Percentiles rank a stretch among this genome's conserved stretches.
phyloP scores from a whole-genome alignment of 2,329 filamentous ascomycete genomes.

The Hypoxylon sp. region DNA sequence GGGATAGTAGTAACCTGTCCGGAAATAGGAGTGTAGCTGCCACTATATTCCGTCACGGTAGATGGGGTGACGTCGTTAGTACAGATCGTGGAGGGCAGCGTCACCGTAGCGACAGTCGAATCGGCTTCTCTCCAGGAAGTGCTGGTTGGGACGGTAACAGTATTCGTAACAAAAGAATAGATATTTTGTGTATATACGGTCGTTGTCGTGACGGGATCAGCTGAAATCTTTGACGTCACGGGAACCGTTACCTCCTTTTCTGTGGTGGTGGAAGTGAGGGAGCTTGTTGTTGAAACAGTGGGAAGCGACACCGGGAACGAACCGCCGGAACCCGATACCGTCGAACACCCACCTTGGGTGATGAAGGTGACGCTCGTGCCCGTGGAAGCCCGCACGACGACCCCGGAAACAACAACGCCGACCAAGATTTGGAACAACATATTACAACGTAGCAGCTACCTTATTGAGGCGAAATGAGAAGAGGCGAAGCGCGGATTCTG shows the following conservation, averaged over 20 bases:
- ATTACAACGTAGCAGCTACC: neutral
- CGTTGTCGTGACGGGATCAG: slow-evolving; percentile 35
- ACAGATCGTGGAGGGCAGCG: slow-evolving; percentile 42
- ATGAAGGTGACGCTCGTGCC: slow-evolving; percentile 33
- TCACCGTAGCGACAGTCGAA: slow-evolving; percentile 42
- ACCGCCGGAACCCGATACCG: slow-evolving; percentile 37
- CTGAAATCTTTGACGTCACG: slow-evolving; percentile 29
- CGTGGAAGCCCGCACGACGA: slow-evolving; percentile 35
- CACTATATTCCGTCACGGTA: slow-evolving; percentile 47
- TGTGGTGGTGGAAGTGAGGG: slow-evolving; percentile 21
- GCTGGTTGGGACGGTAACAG: slow-evolving; percentile 31
- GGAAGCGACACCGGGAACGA: slow-evolving; percentile 39
- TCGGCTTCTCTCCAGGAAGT: slow-evolving; percentile 12
- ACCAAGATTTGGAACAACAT: slow-evolving; percentile 35
- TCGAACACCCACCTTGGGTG: slow-evolving; percentile 35
- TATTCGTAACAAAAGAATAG: slow-evolving; percentile 11
- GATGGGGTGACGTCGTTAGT: slow-evolving; percentile 39
- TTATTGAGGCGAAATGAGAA: neutral
- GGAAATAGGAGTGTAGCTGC: slow-evolving; percentile 42
- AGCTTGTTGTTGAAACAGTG: slow-evolving; percentile 27
- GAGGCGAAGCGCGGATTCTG: neutral
- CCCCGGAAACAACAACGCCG: slow-evolving; percentile 23
- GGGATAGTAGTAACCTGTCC: slow-evolving; percentile 45
- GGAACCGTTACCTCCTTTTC: slow-evolving; percentile 32
- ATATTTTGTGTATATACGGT: slow-evolving; percentile 15